Percentiles rank a stretch among this genome's conserved stretches.
Evolutionary conservation across 2,329 filamentous ascomycete genomes (phyloP).

Genomic region (Xylaria digitata): DNA sequence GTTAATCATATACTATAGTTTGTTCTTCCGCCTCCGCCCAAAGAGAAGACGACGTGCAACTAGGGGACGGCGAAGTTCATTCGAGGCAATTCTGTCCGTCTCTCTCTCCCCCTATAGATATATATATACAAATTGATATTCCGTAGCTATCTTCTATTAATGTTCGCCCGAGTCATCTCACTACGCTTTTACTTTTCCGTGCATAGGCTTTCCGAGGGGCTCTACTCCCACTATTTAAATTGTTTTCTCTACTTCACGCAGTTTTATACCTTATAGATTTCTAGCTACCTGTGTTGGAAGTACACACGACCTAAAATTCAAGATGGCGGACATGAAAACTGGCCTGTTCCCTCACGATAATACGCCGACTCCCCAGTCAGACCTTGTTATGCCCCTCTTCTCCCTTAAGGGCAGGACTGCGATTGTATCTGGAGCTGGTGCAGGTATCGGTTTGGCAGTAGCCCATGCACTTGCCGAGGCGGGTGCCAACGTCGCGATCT

Average conservation of each 20-base stretch:
- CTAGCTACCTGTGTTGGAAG: background rate
- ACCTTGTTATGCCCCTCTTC: constrained; percentile 72
- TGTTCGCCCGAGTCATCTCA: too few relatives aligned
- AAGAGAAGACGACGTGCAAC: constrained; percentile 10
- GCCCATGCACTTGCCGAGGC: constrained; percentile 75
- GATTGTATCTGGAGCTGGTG: constrained; percentile 69
- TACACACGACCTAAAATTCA: constrained; percentile 24
- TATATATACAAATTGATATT: constrained; percentile 11
- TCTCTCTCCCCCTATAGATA: background rate
- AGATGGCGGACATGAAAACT: constrained; percentile 57
- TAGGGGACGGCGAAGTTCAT: background rate
- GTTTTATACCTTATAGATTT: background rate
- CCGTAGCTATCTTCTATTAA: background rate
- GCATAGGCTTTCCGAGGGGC: background rate
- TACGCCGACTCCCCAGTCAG: constrained; percentile 59
- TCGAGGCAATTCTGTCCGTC: background rate
- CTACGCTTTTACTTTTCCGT: background rate
- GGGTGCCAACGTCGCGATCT: constrained; percentile 77
- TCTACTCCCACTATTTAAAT: background rate
- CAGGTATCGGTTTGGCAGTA: constrained; percentile 73
- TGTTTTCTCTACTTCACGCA: background rate
- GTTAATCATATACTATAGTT: background rate
- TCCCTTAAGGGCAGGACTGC: constrained; percentile 77
- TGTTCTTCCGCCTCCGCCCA: background rate
- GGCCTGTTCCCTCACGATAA: constrained; percentile 69